Evolutionary conservation across 1,284 basidiomycete genomes (phyloP).

Genomic region (Taiwanofungus camphoratus): DNA sequence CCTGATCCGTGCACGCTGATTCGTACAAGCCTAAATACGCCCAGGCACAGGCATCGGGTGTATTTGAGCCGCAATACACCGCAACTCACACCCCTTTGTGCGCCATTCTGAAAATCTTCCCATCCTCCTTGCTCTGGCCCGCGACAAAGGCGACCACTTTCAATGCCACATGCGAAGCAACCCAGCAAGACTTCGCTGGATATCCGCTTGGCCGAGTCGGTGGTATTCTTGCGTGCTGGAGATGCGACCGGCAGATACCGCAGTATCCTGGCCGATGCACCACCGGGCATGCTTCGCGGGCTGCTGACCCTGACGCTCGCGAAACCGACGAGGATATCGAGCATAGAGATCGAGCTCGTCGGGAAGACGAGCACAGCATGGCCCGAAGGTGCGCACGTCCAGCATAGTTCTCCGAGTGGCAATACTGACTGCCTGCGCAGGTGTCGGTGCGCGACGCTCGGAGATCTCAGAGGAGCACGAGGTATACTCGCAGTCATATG

Average conservation of each 20-base stretch:
- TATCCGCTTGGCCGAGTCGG: constrained; percentile 78
- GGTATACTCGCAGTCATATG: constrained; percentile 68
- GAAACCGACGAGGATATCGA: constrained; percentile 84
- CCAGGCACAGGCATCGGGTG: too few species aligned
- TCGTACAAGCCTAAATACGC: too few species aligned
- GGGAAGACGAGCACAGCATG: constrained; percentile 66
- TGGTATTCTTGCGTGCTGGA: constrained; percentile 69
- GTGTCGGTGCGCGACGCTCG: constrained; percentile 72
- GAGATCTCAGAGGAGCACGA: constrained; percentile 81
- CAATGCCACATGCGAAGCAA: too few species aligned
- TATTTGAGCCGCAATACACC: too few species aligned
- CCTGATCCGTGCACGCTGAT: too few species aligned
- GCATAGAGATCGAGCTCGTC: constrained; percentile 76
- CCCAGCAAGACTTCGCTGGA: constrained; percentile 36
- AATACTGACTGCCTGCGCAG: constrained; percentile 29
- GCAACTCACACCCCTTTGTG: too few species aligned
- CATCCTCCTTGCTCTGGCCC: too few species aligned
- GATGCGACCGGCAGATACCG: constrained; percentile 44
- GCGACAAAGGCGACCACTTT: too few species aligned
- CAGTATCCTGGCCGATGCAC: constrained; percentile 39
- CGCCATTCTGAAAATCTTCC: too few species aligned
- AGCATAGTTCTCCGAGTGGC: neutral
- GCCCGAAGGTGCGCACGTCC: constrained; percentile 71
- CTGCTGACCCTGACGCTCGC: constrained; percentile 75
- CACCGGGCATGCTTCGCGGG: constrained; percentile 83